phyloP scores from a whole-genome alignment of 1,284 basidiomycete species.

The Ustilago shanxiensis region DNA sequence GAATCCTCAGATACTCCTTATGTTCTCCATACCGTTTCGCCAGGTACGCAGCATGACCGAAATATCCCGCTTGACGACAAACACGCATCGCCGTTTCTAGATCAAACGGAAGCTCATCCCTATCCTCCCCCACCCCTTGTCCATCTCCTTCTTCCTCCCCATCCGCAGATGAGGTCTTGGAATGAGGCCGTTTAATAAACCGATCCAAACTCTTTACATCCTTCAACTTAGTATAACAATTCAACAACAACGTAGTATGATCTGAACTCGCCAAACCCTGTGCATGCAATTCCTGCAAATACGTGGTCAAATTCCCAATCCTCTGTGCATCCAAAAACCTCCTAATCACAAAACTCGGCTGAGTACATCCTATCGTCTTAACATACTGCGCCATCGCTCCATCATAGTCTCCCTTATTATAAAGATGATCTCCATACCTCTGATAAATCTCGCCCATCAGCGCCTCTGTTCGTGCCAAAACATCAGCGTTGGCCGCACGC shows the following conservation, averaged over 20 bases:
- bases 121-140: conserved; percentile 71
- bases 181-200: conserved; percentile 79
- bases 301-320: conserved; percentile 92
- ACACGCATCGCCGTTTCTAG: conserved; percentile 96
- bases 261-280: conserved; percentile 92
- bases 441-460: conserved; percentile 66
- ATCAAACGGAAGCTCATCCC: conserved; percentile 87
- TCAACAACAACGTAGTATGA: conserved; percentile 83
- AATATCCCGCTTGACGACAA: conserved; percentile 95
- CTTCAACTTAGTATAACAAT: conserved; percentile 94
- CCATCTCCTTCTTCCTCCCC: conserved; percentile 60
- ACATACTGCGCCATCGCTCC: conserved; percentile 92
- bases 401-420: conserved; percentile 90
- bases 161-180: background rate
- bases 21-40: conserved; percentile 90
- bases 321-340: conserved; percentile 97
- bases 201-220: conserved; percentile 87
- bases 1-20: conserved; percentile 92
- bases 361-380: conserved; percentile 87
- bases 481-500: conserved; percentile 42
- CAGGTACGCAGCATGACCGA: conserved; percentile 92
- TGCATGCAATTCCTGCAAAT: conserved; percentile 93
- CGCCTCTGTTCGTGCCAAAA: conserved; percentile 42
- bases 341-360: conserved; percentile 95
- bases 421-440: conserved; percentile 91